phyloP scores from a whole-genome alignment of 495 filamentous ascomycete genomes.

The Neurospora sp. region DNA sequence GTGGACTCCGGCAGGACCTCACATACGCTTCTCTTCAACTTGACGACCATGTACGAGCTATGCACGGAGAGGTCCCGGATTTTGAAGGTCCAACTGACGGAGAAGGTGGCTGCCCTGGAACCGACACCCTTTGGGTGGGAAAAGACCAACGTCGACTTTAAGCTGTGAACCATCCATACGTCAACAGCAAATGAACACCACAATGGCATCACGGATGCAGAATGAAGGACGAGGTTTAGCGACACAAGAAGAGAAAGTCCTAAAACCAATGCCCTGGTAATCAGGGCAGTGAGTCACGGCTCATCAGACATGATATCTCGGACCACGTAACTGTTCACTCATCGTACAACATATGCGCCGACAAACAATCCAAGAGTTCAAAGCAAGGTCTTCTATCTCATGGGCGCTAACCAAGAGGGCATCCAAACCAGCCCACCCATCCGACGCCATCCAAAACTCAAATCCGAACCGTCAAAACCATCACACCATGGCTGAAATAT shows the following conservation, averaged over 20 bases:
- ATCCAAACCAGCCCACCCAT: background rate
- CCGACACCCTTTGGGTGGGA: constrained; percentile 49
- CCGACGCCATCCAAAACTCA: background rate
- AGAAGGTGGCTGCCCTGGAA: constrained; percentile 50
- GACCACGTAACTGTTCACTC: background rate
- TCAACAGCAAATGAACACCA: background rate
- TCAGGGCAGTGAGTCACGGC: background rate
- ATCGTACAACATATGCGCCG: background rate
- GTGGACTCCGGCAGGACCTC: constrained; percentile 53
- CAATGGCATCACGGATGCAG: background rate
- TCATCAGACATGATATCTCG: background rate
- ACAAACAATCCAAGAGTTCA: background rate
- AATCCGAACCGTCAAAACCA: background rate
- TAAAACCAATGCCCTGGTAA: background rate
- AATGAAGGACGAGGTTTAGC: background rate
- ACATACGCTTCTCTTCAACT: constrained; percentile 73
- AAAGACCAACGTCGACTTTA: constrained; percentile 65
- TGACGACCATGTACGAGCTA: constrained; percentile 85
- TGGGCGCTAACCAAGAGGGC: background rate
- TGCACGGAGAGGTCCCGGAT: constrained; percentile 65
- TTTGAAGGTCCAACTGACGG: constrained; percentile 60
- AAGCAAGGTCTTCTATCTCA: background rate
- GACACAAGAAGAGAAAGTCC: background rate
- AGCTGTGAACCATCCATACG: constrained; percentile 42
- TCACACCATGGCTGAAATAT: background rate